These are phyloP conservation scores for Russula earlei DNA, from an alignment of 768 basidiomycete species.

Conservation along the genomic window DNA sequence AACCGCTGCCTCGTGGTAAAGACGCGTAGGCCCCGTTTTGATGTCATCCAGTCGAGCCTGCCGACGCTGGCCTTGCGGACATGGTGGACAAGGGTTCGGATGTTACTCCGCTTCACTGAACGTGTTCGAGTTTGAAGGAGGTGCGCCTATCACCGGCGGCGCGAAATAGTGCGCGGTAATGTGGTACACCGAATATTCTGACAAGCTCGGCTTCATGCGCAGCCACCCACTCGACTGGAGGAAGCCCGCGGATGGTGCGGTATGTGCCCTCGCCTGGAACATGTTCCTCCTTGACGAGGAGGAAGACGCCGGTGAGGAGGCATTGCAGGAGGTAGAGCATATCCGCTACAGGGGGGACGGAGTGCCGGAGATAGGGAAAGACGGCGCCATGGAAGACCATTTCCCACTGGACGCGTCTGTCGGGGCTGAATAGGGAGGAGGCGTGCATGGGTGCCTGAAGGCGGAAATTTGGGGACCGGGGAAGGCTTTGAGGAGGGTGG, in stretches of 20 bases:
- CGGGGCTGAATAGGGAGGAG: conserved; percentile 78
- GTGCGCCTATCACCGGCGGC: conserved; percentile 63
- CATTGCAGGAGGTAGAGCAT: conserved; percentile 34
- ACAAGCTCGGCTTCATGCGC: conserved; percentile 56
- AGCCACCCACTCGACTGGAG: conserved; percentile 68
- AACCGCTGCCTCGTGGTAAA: conserved; percentile 19
- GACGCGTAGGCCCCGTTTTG: conserved; percentile 21
- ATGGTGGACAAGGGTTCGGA: conserved; percentile 19
- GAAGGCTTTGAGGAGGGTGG: conserved; percentile 60
- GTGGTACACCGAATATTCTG: conserved; percentile 64
- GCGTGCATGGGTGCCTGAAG: conserved; percentile 71
- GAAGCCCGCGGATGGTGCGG: conserved; percentile 69
- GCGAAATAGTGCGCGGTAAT: conserved; percentile 61
- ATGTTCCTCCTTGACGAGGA: conserved; percentile 63
- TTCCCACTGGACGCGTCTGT: conserved; percentile 79
- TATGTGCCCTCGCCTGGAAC: conserved; percentile 55
- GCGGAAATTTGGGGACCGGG: conserved; percentile 63
- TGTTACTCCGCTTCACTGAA: conserved; percentile 22
- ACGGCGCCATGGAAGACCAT: conserved; percentile 64
- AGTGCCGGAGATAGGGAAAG: conserved; percentile 32
- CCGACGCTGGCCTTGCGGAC: conserved; percentile 14
- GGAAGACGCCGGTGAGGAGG: conserved; percentile 34
- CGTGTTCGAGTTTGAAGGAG: conserved; percentile 66
- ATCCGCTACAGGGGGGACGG: conserved; percentile 31
- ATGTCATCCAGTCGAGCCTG: conserved; percentile 19